These are phyloP conservation scores for Pseudofabraea citricarpa DNA, from an alignment of 2,329 filamentous ascomycete species.

Conservation along the genomic window DNA sequence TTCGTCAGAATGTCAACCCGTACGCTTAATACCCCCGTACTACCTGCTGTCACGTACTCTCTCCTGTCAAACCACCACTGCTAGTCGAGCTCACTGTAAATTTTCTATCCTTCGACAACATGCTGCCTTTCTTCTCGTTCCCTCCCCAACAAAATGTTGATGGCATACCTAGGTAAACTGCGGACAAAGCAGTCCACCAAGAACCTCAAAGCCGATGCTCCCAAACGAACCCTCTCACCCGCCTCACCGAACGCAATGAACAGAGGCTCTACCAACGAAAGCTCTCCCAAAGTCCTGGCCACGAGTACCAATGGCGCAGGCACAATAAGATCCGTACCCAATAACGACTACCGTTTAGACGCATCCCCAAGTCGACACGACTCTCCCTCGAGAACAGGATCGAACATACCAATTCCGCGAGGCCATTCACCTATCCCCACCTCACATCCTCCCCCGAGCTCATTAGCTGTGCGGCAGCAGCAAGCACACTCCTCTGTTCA, in stretches of 20 bases:
- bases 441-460: conserved; percentile 10
- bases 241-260: conserved; percentile 25
- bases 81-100: no score
- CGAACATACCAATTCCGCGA: conserved; percentile 16
- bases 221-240: conserved; percentile 19
- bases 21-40: not conserved
- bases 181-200: not conserved
- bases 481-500: conserved; percentile 12
- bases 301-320: conserved; percentile 8
- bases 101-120: not conserved
- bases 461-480: conserved; percentile 19
- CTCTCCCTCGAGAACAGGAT: conserved; percentile 11
- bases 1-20: not conserved
- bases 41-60: not conserved
- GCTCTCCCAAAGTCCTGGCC: conserved; percentile 5
- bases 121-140: not conserved
- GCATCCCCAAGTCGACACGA: conserved; percentile 9
- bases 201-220: conserved; percentile 12
- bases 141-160: not conserved
- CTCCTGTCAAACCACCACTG: no score
- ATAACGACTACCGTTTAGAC: conserved; percentile 7
- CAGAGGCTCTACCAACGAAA: conserved; percentile 6
- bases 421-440: conserved; percentile 10
- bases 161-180: not conserved
- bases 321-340: conserved; percentile 24